Percentiles rank a stretch among this genome's conserved stretches.
These are phyloP conservation scores for Sedum album DNA, from an alignment of 164 flowering plant genomes.

Conservation along the genomic window DNA sequence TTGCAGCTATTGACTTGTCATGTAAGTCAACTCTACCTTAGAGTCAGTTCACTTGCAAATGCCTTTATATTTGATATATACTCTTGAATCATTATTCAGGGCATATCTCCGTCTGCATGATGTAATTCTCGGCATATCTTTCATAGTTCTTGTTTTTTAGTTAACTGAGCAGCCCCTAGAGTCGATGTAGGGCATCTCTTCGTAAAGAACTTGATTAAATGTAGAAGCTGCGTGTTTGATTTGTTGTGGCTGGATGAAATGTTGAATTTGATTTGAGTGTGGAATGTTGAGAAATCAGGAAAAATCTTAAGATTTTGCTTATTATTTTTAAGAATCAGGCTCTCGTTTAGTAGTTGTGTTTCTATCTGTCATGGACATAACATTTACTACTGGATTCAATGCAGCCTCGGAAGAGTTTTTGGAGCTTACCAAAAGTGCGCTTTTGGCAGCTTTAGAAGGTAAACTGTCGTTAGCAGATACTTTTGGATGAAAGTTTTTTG, in stretches of 20 bases:
- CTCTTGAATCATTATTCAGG: no score
- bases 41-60: neutral
- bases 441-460: slow-evolving; percentile 97
- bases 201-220: no score
- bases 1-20: slow-evolving; percentile 86
- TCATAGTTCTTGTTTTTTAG: no score
- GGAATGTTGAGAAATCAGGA: neutral
- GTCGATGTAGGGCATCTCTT: no score
- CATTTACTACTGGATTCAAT: slow-evolving; percentile 9
- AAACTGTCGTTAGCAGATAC: slow-evolving; percentile 1
- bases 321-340: neutral
- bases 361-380: neutral
- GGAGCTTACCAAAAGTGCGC: slow-evolving; percentile 92
- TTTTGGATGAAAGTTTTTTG: neutral
- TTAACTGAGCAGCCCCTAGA: no score
- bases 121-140: neutral
- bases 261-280: neutral
- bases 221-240: neutral
- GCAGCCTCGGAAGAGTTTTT: slow-evolving; percentile 98
- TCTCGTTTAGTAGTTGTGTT: neutral
- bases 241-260: neutral
- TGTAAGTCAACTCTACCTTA: slow-evolving; percentile 39
- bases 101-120: neutral
- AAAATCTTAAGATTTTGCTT: neutral
- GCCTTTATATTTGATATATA: neutral